Base-by-base conservation (phyloP, 129 eudicot genomes). In the Ambrosia trifida region DNA sequence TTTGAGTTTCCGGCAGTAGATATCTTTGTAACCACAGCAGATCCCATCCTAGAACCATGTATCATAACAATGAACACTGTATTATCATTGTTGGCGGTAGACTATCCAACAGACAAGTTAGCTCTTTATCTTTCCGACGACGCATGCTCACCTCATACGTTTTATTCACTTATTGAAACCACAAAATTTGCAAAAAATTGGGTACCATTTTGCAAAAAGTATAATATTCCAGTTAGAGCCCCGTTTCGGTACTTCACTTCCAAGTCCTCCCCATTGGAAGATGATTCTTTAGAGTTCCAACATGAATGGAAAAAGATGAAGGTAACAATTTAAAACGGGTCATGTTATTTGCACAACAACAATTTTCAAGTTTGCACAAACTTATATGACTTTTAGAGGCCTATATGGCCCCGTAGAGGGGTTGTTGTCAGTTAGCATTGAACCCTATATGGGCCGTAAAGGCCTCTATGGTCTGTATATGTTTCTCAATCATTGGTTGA, bases 11-110 rank as follows among this genome's bases (percentile, higher is more conserved):
- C 91, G 1, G 1, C 66, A 0, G 70, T 86, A 14, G 91, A 86
- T 47, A 77, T 86, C 66, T 86, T 86, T 46, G 87, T 83, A 16
- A 83, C 87, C 10, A 83, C 87, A 0, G 84, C 87, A 0, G 87
- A 80, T 35, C 75, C 80, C 5, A 68, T 72, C 35, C 56, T 83
- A 24, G 87, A 83, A 76, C 87, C 84, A 11, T 64, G 79, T 11
- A 80, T 83, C 40, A 50, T 83, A 28, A 79, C 84, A 11, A 71
- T 83, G 82, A 83, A 83, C 64, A 83, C 87, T 0, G 77, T 83
- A 4, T 61, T 83, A 56, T 83, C 87, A 1, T 64, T 80, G 50
- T 63, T 83, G 50, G 84, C 87, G 6, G 82, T 72, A 10, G 80
- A 83, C 68, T 83, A 72, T 80, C 87, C 87, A 3, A 72, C 77